These are phyloP conservation scores for Russula sp. DNA, from an alignment of 768 basidiomycete genomes.

Conservation along the genomic window DNA sequence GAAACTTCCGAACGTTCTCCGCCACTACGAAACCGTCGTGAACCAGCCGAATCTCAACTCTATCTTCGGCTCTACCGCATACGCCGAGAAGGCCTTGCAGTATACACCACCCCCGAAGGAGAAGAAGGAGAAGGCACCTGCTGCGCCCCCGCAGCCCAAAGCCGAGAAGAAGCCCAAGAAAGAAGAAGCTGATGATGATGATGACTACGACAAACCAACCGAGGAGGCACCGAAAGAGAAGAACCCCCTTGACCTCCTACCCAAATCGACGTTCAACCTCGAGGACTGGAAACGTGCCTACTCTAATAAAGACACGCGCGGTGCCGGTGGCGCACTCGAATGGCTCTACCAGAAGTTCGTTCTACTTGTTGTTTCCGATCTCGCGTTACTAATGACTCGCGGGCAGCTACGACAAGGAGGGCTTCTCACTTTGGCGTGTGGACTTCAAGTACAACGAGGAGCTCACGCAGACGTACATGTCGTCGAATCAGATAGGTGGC, in stretches of 20 bases:
- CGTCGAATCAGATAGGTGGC: conserved; percentile 85
- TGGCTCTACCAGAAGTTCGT: conserved; percentile 96
- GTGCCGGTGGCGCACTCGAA: conserved; percentile 71
- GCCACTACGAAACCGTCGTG: conserved; percentile 79
- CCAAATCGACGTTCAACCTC: conserved; percentile 81
- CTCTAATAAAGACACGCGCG: conserved; percentile 96
- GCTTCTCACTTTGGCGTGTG: conserved; percentile 86
- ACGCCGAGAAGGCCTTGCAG: conserved; percentile 61
- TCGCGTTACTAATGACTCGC: conserved; percentile 5
- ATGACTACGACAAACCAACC: conserved; percentile 72
- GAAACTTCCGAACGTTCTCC: conserved; percentile 68
- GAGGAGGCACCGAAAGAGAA: conserved; percentile 78
- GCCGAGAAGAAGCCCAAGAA: conserved; percentile 58
- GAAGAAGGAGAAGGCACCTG: conserved; percentile 31
- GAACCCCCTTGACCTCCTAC: conserved; percentile 90
- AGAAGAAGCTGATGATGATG: conserved; percentile 49
- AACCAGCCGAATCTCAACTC: conserved; percentile 75
- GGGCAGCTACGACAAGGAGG: conserved; percentile 73
- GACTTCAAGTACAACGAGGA: conserved; percentile 98
- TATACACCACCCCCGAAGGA: conserved; percentile 59
- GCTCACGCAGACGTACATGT: conserved; percentile 91
- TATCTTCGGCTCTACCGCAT: conserved; percentile 53
- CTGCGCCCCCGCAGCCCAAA: conserved; percentile 37
- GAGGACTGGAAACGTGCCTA: conserved; percentile 98
- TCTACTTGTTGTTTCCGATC: not conserved